Base-by-base conservation (phyloP, 768 basidiomycete genomes). In the Termitomyces heimii region DNA sequence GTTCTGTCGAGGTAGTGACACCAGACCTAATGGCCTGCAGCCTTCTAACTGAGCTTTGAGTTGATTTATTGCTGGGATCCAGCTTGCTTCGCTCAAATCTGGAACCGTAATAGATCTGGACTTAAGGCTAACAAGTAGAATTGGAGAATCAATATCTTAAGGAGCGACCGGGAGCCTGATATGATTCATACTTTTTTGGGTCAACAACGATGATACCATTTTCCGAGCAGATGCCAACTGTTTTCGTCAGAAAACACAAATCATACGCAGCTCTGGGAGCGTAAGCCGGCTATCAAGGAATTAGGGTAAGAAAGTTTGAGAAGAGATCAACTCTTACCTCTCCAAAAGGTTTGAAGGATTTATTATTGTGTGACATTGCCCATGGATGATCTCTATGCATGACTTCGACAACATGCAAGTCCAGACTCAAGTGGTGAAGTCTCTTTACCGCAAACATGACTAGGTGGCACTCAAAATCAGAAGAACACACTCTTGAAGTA, bases 361-460 rank as follows among this genome's bases (percentile, higher is more conserved):
- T 48, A 26, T 68, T 66, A 20, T 67, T 56, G n/a, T 20, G 18
- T 16, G 71, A 63, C 20, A 67, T 49, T n/a, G 66, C 64, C 18
- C 69, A 66, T 7, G 72, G 67, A 56, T 75, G 71, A 43, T 80
- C 68, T 28, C 13, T n/a, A 42, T 32, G 26, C 45, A 52, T 40
- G 3, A 78, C 80, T 68, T 92, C 88, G 16, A 90, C 60, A 12
- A 81, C 75, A 59, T 88, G 77, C 29, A 93, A 68, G 51, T 70
- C 73, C 28, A 75, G 62, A 3, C 80, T 82, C 3, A 78, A 69
- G 57, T 88, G 82, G 42, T 89, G 68, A 42, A 84, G 73, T 57
- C 77, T 77, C 72, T 86, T 90, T 56, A 74, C 79, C 8, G 84
- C 82, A 67, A 83, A 91, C 14, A 91, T 75, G 47, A 92, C 92